Evolutionary conservation across 768 basidiomycete genomes (phyloP), one percentile per base, ranked within the genome.

Genomic region (Auricularia sp.): DNA sequence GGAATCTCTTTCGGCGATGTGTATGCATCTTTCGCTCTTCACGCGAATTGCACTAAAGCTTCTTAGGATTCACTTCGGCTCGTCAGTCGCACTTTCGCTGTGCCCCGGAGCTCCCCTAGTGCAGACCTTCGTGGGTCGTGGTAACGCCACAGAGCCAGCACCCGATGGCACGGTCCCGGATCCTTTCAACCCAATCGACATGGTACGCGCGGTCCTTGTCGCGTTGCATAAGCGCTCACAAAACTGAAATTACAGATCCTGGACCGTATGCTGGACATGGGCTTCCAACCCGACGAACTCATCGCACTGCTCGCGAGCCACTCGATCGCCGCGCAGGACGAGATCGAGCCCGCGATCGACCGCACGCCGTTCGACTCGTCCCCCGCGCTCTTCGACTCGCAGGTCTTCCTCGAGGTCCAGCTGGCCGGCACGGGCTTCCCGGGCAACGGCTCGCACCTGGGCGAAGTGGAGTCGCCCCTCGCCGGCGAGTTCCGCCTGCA

Each of bases 401-500:
- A 67, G 58, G 53, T 70, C 62, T 73, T 69, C 60, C 69, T 72
- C 61, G 71, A 72, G 66, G 69, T 70, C 35, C 64, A 72, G 67
- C 69, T 74, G 21, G 64, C 63, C n/a, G 73, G 74, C 59, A 69
- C 67, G 21, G 42, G 61, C 47, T 75, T 72, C 71, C 74, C 74
- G 59, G 78, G 80, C 14, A 72, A 72, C 16, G 72, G 72, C 34
- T 72, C 72, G 18, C 77, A 77, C 67, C 67, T 71, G 34, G 79
- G 79, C 51, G 78, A 81, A 65, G 77, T 76, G 3, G 53, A 73
- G 62, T 76, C 78, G 1, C 74, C 78, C 18, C 70, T 81, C 42
- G 67, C 65, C 16, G 79, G 80, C 44, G 78, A 77, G 67, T 70
- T 83, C 33, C 78, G 80, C 42, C 70, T 83, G 39, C 76, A 78